These are phyloP conservation scores for Claviceps pazoutovae DNA, from an alignment of 2,329 filamentous ascomycete species.

Conservation along the genomic window DNA sequence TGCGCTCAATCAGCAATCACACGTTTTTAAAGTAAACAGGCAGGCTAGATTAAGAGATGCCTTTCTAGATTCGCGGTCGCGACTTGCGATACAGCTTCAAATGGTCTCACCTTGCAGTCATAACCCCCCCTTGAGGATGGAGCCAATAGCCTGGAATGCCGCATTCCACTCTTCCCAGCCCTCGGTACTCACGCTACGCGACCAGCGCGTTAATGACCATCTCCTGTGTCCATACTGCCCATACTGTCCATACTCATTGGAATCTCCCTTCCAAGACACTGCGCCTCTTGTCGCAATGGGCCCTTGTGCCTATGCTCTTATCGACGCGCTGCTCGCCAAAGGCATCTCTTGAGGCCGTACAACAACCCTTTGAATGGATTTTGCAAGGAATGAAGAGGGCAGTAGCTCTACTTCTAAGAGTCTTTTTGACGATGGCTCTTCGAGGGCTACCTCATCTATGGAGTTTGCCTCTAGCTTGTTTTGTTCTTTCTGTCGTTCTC, in stretches of 20 bases:
- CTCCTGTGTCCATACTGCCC: not conserved
- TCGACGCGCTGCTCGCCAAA: not conserved
- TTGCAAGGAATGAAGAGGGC: slow-evolving; percentile 25
- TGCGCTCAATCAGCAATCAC: too few species aligned
- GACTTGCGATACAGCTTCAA: not conserved
- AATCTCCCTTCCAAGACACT: slow-evolving; percentile 15
- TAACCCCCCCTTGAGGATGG: not conserved
- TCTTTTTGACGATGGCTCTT: slow-evolving; percentile 15
- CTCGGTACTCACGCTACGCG: not conserved
- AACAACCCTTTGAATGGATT: slow-evolving; percentile 11
- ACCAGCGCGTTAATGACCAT: not conserved
- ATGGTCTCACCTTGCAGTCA: slow-evolving; percentile 1
- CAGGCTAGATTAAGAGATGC: not conserved
- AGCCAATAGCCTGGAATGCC: slow-evolving; percentile 6
- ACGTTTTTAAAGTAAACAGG: not conserved
- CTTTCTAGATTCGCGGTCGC: not conserved
- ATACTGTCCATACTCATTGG: too few species aligned
- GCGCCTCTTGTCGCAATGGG: slow-evolving; percentile 19
- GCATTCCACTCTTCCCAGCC: slow-evolving; percentile 5
- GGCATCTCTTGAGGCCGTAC: slow-evolving; percentile 1
- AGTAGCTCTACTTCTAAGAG: slow-evolving; percentile 17
- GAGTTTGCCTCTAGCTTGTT: slow-evolving; percentile 1
- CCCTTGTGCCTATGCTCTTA: slow-evolving; percentile 4
- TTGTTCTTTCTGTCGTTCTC: slow-evolving; percentile 1
- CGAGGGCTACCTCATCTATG: slow-evolving; percentile 4